These are phyloP conservation scores for Annona cherimola DNA, from an alignment of 164 flowering plant species.

Conservation along the genomic window DNA sequence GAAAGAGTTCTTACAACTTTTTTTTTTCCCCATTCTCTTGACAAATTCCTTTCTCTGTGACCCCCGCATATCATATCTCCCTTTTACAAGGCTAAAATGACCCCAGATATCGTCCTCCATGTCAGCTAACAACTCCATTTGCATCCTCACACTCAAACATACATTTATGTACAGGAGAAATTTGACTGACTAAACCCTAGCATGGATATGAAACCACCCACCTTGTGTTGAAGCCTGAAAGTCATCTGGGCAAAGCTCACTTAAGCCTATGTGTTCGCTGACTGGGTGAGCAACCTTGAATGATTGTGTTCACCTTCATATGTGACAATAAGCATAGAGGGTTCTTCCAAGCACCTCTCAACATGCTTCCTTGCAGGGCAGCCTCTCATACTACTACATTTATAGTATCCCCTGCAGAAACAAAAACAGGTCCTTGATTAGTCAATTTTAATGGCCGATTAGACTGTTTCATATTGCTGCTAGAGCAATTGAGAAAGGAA, in stretches of 20 bases:
- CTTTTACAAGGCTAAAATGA: constrained; percentile 11
- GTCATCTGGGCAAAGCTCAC: constrained; percentile 8
- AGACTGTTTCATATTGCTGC: neutral
- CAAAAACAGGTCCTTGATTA: neutral
- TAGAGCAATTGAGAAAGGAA: neutral
- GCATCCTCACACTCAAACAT: constrained; percentile 20
- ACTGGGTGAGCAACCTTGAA: constrained; percentile 56
- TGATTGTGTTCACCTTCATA: constrained; percentile 95
- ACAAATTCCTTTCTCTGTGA: constrained; percentile 7
- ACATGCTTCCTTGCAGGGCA: constrained; percentile 97
- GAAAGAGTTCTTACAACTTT: constrained; percentile 28
- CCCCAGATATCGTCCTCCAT: constrained; percentile 11
- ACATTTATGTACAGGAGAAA: constrained; percentile 16
- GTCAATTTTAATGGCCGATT: neutral
- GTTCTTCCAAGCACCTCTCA: constrained; percentile 85
- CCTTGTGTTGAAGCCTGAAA: constrained; percentile 5
- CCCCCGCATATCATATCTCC: constrained; percentile 9
- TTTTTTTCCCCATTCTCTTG: constrained; percentile 19
- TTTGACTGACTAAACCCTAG: neutral
- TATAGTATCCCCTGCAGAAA: constrained; percentile 83
- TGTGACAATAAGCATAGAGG: constrained; percentile 84
- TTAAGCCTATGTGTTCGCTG: constrained; percentile 40
- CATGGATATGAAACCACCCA: constrained; percentile 3
- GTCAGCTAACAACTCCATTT: constrained; percentile 22
- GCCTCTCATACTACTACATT: constrained; percentile 93